These are phyloP conservation scores for Taxawa tesnikishii DNA, from an alignment of 2,329 filamentous ascomycete genomes.

Conservation along the genomic window DNA sequence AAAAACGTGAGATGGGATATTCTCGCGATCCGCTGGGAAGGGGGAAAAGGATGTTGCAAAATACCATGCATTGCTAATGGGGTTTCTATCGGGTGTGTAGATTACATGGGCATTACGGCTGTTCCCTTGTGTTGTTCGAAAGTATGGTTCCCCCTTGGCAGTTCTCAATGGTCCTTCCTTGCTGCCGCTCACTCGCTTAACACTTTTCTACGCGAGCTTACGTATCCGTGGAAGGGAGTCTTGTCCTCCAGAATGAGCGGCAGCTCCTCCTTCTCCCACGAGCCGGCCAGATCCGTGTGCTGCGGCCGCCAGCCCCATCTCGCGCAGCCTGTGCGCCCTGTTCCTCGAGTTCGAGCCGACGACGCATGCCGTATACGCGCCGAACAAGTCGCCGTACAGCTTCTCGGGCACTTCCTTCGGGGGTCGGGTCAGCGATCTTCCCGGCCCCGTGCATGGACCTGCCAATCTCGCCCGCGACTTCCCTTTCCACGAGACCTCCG, in stretches of 20 bases:
- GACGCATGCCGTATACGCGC: slow-evolving; percentile 20
- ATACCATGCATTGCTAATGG: too few relatives aligned
- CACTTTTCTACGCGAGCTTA: too few relatives aligned
- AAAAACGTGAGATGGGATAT: too few relatives aligned
- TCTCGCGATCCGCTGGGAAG: too few relatives aligned
- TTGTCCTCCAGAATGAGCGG: slow-evolving; percentile 22
- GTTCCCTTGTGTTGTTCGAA: too few relatives aligned
- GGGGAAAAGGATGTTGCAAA: too few relatives aligned
- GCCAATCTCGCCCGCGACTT: slow-evolving; percentile 26
- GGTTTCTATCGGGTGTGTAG: too few relatives aligned
- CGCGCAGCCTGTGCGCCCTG: slow-evolving; percentile 30
- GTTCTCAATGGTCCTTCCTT: too few relatives aligned
- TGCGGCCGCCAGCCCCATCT: slow-evolving; percentile 33
- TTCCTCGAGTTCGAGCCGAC: slow-evolving; percentile 32
- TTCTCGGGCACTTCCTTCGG: slow-evolving; percentile 23
- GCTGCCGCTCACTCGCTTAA: too few relatives aligned
- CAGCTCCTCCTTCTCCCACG: slow-evolving; percentile 31
- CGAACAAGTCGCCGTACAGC: slow-evolving; percentile 24
- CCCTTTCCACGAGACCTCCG: slow-evolving; percentile 32
- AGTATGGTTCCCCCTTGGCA: too few relatives aligned
- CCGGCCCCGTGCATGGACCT: slow-evolving; percentile 24
- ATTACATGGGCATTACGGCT: too few relatives aligned
- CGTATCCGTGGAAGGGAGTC: too few relatives aligned
- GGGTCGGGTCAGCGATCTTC: slow-evolving; percentile 22
- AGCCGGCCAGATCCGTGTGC: slow-evolving; percentile 29